Base-by-base conservation (phyloP, 2,329 filamentous ascomycete genomes). In the Alternaria solani region DNA sequence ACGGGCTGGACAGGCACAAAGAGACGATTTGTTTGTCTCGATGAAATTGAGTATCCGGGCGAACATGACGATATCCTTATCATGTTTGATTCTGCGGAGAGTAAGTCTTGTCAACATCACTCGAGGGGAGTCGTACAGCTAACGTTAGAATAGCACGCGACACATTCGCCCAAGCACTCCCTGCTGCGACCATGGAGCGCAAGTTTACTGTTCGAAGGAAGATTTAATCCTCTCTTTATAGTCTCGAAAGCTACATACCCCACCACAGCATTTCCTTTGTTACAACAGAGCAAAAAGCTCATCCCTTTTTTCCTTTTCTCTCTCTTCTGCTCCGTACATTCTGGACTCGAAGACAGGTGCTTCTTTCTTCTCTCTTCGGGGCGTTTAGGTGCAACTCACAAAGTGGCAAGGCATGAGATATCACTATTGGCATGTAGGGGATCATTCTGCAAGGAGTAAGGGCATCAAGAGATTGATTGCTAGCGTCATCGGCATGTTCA, bases 31-130 rank as follows among this genome's bases (percentile, higher is more conserved):
- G 85, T 96, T 39, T 95, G 92, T 75, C 80, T 97, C 59, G 94
- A 97, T 78, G 87, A 93, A 77, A 90, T 93, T 18, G 93, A 97
- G 70, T 91, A 96, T 77, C 92, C 93, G 1, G 92, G 92, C 51
- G 94, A 97, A 80, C 93, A 97, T 79, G 94, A 97, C 77, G 94
- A 97, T 80, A 92, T 97, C 67, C 87, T 89, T 11, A 89, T 97
- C 71, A 80, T 89, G 62, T 97, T 97, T 82, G 93, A 96, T 65
- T 89, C 85, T 46, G 90, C 92, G 75, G 82, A 85, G 72, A 90
- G 91, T 93, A 79, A 82, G 90, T 84, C 7, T 42, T 16, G 6
- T 42, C 5, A 16, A 42, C 20, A 4, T 42, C 7, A 16, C 12
- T 25, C 23, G 12, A 20, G 12, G n/a, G 5, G 14, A 14, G 5